These are phyloP conservation scores for Vigna radiata DNA, from an alignment of 306 rosid species.

Conservation along the genomic window DNA sequence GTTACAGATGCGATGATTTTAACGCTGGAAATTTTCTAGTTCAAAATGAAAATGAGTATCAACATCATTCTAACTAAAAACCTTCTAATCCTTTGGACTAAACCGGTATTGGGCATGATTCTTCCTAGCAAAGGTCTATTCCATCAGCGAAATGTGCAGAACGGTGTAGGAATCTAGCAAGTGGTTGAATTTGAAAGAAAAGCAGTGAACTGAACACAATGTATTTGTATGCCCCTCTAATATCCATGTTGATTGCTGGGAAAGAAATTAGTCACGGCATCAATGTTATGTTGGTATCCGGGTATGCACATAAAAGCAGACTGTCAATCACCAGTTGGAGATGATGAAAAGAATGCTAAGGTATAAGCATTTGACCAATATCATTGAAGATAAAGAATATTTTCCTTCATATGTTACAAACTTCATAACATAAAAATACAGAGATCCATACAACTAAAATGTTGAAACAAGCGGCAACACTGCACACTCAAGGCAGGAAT, in stretches of 20 bases:
- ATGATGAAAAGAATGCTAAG: not conserved
- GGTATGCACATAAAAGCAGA: not conserved
- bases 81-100: conserved; percentile 18
- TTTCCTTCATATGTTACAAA: not conserved
- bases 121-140: conserved; percentile 27
- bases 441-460: conserved; percentile 10
- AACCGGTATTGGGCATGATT: conserved; percentile 11
- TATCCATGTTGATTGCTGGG: not conserved
- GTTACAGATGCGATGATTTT: not conserved
- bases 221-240: not conserved
- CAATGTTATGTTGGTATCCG: not conserved
- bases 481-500: not conserved
- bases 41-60: conserved; percentile 24
- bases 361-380: not conserved
- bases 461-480: conserved; percentile 7
- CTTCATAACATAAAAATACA: not conserved
- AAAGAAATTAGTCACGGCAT: not conserved
- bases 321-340: conserved; percentile 6
- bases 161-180: not conserved
- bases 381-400: conserved; percentile 1
- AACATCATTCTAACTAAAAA: not conserved
- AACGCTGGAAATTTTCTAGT: not conserved
- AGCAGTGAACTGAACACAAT: not conserved
- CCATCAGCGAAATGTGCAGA: not conserved
- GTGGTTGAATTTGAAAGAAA: not conserved